These are phyloP conservation scores for Hippophae tibetana DNA, from an alignment of 306 rosid genomes.

Conservation along the genomic window DNA sequence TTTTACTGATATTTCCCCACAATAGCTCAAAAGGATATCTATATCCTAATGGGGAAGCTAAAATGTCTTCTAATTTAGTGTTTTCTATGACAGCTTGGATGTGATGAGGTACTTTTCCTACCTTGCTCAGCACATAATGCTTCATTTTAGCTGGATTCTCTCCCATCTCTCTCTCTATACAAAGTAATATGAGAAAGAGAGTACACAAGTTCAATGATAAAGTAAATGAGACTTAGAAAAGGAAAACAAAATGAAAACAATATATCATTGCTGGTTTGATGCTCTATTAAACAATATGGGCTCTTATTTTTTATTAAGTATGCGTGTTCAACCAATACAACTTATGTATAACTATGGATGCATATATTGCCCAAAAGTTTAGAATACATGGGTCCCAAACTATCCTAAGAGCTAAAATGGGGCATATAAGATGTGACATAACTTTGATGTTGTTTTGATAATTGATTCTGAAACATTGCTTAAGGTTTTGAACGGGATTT, in stretches of 20 bases:
- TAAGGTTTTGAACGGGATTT: background rate
- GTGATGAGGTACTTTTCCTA: constrained; percentile 33
- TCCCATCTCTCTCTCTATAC: constrained; percentile 33
- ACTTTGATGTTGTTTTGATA: no score
- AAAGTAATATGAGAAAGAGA: background rate
- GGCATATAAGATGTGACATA: background rate
- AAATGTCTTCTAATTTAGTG: constrained; percentile 24
- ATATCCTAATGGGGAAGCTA: constrained; percentile 33
- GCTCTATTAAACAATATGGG: no score
- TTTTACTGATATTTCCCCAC: constrained; percentile 46
- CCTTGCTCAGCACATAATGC: constrained; percentile 38
- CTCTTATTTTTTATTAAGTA: no score
- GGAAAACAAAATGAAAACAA: no score
- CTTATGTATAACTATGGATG: no score
- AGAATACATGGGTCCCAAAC: no score
- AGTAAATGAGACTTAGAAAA: no score
- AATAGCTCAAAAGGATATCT: constrained; percentile 61
- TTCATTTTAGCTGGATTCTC: constrained; percentile 32
- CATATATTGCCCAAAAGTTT: no score
- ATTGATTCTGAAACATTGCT: no score
- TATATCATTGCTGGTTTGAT: no score
- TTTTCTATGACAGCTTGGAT: constrained; percentile 30
- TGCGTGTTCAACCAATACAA: no score
- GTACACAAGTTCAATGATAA: background rate
- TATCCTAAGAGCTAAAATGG: no score